Evolutionary conservation across 192 early-diverging fungal genomes (phyloP).

Genomic region (Coemansia sp.): DNA sequence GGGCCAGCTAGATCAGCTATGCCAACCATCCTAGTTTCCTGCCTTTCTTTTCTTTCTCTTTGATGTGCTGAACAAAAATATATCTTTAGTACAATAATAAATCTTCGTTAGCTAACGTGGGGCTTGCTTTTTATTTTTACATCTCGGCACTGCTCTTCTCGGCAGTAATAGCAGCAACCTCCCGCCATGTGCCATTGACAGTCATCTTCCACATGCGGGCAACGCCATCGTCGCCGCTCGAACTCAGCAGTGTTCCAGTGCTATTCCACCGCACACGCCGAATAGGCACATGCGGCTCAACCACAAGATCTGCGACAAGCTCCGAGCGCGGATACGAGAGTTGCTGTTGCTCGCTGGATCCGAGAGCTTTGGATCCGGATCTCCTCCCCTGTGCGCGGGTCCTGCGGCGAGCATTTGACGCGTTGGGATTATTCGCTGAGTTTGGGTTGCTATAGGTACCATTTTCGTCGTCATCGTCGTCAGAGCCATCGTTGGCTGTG

Average conservation of each 20-base stretch:
- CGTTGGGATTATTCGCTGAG: not conserved
- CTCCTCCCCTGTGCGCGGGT: not conserved
- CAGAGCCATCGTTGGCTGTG: slow-evolving; percentile 6
- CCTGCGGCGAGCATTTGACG: not conserved
- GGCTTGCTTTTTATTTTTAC: not conserved
- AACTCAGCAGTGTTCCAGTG: slow-evolving; percentile 48
- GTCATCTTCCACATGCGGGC: slow-evolving; percentile 51
- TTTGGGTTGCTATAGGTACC: not conserved
- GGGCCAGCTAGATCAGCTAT: too few species aligned
- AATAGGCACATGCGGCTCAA: slow-evolving; percentile 40
- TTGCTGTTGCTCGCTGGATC: not conserved
- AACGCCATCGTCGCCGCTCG: slow-evolving; percentile 50
- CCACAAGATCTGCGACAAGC: slow-evolving; percentile 36
- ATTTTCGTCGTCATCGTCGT: slow-evolving; percentile 2
- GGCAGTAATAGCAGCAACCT: slow-evolving; percentile 34
- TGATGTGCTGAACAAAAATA: slow-evolving; percentile 2
- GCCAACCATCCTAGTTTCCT: not conserved
- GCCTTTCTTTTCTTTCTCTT: slow-evolving; percentile 3
- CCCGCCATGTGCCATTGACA: slow-evolving; percentile 47
- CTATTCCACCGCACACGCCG: slow-evolving; percentile 53
- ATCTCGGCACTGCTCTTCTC: slow-evolving; percentile 33
- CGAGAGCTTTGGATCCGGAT: not conserved
- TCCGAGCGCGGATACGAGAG: slow-evolving; percentile 30
- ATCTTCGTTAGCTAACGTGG: not conserved
- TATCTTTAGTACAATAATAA: not conserved